Conservation (phyloP, 768 basidiomycete species). For the Hypsizygus marmoreus region DNA sequence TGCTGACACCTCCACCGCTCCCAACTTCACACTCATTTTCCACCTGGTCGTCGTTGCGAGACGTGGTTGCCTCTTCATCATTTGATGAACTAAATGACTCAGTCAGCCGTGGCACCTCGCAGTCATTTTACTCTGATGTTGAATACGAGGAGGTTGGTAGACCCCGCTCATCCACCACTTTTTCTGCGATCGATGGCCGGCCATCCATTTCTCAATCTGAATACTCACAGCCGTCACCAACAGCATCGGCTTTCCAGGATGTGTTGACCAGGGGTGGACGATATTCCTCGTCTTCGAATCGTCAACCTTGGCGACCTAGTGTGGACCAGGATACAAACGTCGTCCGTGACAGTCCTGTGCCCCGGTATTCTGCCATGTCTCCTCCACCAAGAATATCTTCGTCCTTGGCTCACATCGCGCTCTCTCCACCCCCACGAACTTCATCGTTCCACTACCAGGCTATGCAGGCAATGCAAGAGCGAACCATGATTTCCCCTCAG, state of each 20-base stretch:
- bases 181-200: conserved; percentile 51
- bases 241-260: conserved; percentile 80
- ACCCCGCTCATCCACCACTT: conserved; percentile 48
- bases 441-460: conserved; percentile 31
- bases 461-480: conserved; percentile 12
- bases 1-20: conserved; percentile 50
- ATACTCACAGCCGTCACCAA: conserved; percentile 73
- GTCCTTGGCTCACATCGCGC: conserved; percentile 54
- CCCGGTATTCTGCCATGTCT: conserved; percentile 44
- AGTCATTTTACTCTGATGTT: conserved; percentile 41
- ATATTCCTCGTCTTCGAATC: conserved; percentile 26
- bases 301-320: conserved; percentile 26
- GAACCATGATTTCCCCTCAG: conserved; percentile 22
- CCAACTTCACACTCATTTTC: conserved; percentile 28
- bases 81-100: conserved; percentile 24
- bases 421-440: conserved; percentile 58
- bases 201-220: conserved; percentile 67
- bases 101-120: conserved; percentile 24
- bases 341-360: conserved; percentile 28
- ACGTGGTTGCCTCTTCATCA: conserved; percentile 25
- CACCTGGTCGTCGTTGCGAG: conserved; percentile 25
- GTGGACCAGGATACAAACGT: conserved; percentile 22
- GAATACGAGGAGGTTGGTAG: conserved; percentile 34
- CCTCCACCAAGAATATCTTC: conserved; percentile 70
- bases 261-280: conserved; percentile 37